Conservation (phyloP, 192 early-diverging fungal species). For the Rhizophagus clarus region DNA sequence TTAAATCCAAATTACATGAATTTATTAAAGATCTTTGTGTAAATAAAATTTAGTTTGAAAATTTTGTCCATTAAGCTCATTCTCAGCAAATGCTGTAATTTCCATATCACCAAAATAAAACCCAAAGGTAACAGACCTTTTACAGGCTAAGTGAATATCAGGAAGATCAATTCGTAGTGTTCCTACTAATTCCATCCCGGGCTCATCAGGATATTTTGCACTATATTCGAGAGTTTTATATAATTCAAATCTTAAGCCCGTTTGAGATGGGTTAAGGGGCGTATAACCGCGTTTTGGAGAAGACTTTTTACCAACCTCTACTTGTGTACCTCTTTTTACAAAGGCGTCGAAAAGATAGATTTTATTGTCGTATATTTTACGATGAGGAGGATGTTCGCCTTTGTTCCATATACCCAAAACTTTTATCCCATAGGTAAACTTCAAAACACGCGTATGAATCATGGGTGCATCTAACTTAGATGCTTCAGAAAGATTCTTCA, state of each 20-base stretch:
- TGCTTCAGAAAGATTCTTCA: background rate
- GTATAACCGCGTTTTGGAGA: background rate
- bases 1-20: no score
- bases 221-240: background rate
- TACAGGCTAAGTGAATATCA: background rate
- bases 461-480: background rate
- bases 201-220: background rate
- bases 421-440: background rate
- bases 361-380: background rate
- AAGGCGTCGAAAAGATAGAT: background rate
- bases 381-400: background rate
- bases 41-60: background rate
- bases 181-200: background rate
- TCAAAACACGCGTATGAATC: background rate
- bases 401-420: background rate
- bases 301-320: background rate
- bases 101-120: background rate
- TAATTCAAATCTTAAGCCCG: background rate
- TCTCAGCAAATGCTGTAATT: background rate
- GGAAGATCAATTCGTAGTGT: background rate
- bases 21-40: background rate
- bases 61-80: background rate
- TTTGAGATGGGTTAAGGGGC: background rate
- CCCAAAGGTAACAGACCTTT: background rate
- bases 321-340: background rate